Base-by-base conservation (phyloP, 225 moss, liverwort and hornwort genomes). In the Lunularia cruciata region DNA sequence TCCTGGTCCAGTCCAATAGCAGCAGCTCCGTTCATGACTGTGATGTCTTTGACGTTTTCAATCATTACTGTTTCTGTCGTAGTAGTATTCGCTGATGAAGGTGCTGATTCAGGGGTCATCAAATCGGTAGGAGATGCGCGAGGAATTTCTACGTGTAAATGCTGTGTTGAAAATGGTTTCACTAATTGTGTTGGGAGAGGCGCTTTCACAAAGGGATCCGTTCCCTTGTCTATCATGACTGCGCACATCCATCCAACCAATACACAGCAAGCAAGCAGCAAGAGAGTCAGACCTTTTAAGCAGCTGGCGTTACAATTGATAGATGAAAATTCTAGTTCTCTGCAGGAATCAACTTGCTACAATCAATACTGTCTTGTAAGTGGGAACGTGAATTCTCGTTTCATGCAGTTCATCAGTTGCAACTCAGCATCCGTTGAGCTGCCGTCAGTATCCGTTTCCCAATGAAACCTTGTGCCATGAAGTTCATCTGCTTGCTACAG, bases 121-220 rank as follows among this genome's bases (percentile, higher is more conserved):
- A 66, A 66, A 49, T 48, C 47, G 53, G 47, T 68, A 23, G 67
- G 35, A 8, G 67, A 53, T 5, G 48, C 47, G 26, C 6, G 53
- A 53, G 67, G 54, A 19, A 68, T 39, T 25, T 68, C 37, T n/a
- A 23, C 53, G 67, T n/a, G 67, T 52, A 20, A 27, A 5, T 31
- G 34, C 19, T 52, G 51, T 40, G 52, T 25, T 68, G 67, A 55
- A 15, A 68, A 18, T 27, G 52, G 34, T 46, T 64, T 64, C 18
- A 42, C 3, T 46, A 60, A 35, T 31, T 67, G 58, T 1, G 65
- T 47, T 27, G 75, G 67, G 32, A 71, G 52, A 31, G 66, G 55
- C 18, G 66, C 37, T 71, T 60, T 79, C 10, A 39, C 38, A 51
- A 79, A 79, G 2, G 75, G 75, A 49, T 79, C 75, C 22, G 18